Conservation (phyloP, 768 basidiomycete genomes). For the Lyophyllum shimeji region DNA sequence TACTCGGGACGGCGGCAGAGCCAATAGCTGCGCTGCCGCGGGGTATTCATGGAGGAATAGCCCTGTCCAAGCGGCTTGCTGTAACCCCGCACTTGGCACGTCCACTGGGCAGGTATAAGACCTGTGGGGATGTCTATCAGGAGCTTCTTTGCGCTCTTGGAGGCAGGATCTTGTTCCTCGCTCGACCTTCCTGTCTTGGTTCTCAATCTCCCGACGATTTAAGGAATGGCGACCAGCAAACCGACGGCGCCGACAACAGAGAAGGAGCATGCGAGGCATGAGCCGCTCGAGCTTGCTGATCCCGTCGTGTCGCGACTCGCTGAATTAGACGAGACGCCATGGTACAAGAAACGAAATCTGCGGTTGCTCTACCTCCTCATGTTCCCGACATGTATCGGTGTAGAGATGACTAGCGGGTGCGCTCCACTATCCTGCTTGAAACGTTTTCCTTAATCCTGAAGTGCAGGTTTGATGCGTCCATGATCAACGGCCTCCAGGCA, state of each 20-base stretch:
- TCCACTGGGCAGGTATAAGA: not conserved
- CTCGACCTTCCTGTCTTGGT: not conserved
- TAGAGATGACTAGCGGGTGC: slow-evolving; percentile 63
- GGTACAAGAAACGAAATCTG: slow-evolving; percentile 64
- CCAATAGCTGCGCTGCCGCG: not conserved
- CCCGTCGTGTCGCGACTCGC: slow-evolving; percentile 42
- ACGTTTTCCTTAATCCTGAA: not conserved
- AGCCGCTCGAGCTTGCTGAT: slow-evolving; percentile 21
- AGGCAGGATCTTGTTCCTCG: not conserved
- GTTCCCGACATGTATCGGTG: slow-evolving; percentile 60
- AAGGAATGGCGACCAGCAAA: slow-evolving; percentile 8
- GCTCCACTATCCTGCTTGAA: slow-evolving; percentile 11
- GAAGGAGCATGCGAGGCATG: slow-evolving; percentile 1
- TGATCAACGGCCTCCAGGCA: slow-evolving; percentile 64
- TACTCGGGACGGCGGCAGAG: too few species aligned
- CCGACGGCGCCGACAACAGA: slow-evolving; percentile 4
- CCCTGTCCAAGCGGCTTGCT: not conserved
- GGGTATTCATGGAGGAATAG: slow-evolving; percentile 5
- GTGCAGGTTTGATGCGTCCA: slow-evolving; percentile 54
- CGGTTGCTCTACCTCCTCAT: slow-evolving; percentile 54
- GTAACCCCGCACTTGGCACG: not conserved
- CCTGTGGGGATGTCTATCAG: not conserved
- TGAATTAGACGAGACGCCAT: slow-evolving; percentile 50
- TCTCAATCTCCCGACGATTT: not conserved
- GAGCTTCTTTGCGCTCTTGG: slow-evolving; percentile 1